Evolutionary conservation across 176 grass and related monocot species (phyloP), one percentile per base, ranked within the genome.

Genomic region (Oryza meyeriana): DNA sequence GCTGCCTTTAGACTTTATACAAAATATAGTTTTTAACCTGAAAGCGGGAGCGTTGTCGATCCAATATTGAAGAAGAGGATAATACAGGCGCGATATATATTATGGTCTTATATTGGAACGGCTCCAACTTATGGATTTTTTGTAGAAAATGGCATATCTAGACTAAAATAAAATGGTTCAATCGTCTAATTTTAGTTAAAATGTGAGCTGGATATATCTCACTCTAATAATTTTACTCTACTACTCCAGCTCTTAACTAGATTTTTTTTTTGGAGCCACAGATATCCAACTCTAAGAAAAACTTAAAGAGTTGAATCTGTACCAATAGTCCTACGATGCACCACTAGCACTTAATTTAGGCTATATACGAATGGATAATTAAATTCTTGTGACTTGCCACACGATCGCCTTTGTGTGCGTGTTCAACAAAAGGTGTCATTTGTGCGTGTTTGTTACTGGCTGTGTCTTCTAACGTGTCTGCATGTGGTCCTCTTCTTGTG

Each of bases 1-100:
- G 75, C 29, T 32, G 17, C 18, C 81, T 79, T 84, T 88, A 61
- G 69, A 88, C 61, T 67, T 79, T 74, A 36, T n/a, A 47, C 25
- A 24, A 52, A 13, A 62, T 45, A 11, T 59, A 10, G 3, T 59
- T 59, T 58, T 10, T 59, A 59, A 59, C n/a, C 20, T n/a, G 11
- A 59, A 59, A 11, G 55, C 8, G 9, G n/a, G n/a, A 25, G n/a
- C 8, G 2, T 11, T n/a, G 55, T 59, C n/a, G n/a, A 25, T 25
- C 22, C 50, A 55, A 55, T 55, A 59, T 25, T 59, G 55, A 59
- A 59, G 22, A 25, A 59, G 55, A 59, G 22, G 1, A 55, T 1
- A 25, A 25, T 59, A 25, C 22, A 59, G 4, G 25, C 20, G 50
- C n/a, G 50, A 22, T 22, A 52, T 52, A 48, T 48, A 18, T 17